A percentile compares a stretch with the other conserved stretches of the same genome.
phyloP scores from a whole-genome alignment of 1,284 basidiomycete species.

The Caloboletus firmus region DNA sequence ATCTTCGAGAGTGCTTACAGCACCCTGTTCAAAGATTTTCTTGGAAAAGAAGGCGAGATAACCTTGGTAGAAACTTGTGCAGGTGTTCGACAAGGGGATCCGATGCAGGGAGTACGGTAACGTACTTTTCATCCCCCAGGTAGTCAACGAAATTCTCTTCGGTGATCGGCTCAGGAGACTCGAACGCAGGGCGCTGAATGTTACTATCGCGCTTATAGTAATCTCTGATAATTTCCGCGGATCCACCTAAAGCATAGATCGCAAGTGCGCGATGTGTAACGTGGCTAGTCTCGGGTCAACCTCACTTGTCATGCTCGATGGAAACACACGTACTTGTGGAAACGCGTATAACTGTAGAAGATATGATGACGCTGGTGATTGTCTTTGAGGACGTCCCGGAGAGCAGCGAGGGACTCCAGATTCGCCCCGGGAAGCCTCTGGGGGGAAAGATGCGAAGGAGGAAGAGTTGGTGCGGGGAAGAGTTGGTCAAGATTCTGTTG shows the following conservation, averaged over 20 bases:
- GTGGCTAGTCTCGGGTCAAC: conserved; percentile 34
- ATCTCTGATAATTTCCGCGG: conserved; percentile 29
- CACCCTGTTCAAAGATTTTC: conserved; percentile 44
- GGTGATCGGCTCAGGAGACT: conserved; percentile 40
- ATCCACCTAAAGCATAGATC: conserved; percentile 42
- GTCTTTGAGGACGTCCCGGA: conserved; percentile 28
- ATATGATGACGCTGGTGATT: conserved; percentile 31
- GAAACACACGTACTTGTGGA: conserved; percentile 27
- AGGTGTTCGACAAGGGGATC: background rate
- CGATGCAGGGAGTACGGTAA: background rate
- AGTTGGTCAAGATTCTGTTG: conserved; percentile 14
- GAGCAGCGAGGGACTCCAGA: conserved; percentile 20
- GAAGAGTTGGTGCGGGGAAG: conserved; percentile 27
- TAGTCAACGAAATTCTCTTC: conserved; percentile 44
- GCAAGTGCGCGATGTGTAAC: conserved; percentile 45
- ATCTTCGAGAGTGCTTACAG: conserved; percentile 47
- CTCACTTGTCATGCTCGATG: background rate
- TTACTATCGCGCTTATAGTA: background rate
- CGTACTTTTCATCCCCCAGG: conserved; percentile 43
- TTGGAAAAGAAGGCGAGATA: conserved; percentile 60
- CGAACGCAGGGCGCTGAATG: conserved; percentile 35
- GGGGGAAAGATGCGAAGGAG: conserved; percentile 27
- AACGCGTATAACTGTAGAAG: conserved; percentile 23
- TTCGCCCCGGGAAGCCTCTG: conserved; percentile 29
- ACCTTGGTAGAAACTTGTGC: conserved; percentile 52